phyloP scores from a whole-genome alignment of 345 rosid species.

The Eucalyptus caleyi region DNA sequence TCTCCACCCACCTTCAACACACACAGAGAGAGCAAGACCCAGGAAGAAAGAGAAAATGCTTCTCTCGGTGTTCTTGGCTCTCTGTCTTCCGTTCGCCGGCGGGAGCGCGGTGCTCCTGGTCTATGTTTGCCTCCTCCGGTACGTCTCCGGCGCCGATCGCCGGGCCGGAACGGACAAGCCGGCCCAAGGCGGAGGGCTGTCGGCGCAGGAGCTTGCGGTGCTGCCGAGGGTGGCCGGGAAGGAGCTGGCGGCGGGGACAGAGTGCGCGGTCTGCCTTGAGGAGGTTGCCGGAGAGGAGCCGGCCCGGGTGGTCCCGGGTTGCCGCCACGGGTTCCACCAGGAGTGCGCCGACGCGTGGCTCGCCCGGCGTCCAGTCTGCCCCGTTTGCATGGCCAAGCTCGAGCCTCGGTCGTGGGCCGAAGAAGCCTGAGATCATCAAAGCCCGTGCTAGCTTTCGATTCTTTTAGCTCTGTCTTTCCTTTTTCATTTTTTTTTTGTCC shows the following conservation, averaged over 20 bases:
- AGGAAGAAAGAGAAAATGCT: conserved; percentile 10
- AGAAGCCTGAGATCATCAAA: neutral
- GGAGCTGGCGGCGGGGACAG: conserved; percentile 49
- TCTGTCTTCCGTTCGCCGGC: conserved; percentile 61
- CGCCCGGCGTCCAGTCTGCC: conserved; percentile 44
- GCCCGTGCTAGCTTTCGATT: neutral
- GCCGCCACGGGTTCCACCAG: conserved; percentile 79
- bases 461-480: neutral
- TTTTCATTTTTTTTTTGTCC: too few species aligned
- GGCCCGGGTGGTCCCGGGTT: conserved; percentile 65
- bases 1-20: too few species aligned
- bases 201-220: conserved; percentile 45
- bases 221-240: conserved; percentile 55
- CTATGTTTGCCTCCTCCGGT: conserved; percentile 52
- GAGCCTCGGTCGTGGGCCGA: conserved; percentile 2
- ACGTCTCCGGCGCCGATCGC: neutral
- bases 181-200: conserved; percentile 26
- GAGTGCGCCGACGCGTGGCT: conserved; percentile 85
- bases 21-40: neutral
- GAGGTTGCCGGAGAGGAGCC: conserved; percentile 46
- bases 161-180: conserved; percentile 1
- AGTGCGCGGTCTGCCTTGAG: conserved; percentile 81
- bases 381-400: conserved; percentile 53
- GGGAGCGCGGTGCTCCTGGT: conserved; percentile 48
- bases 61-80: conserved; percentile 42